These are phyloP conservation scores for Linnemannia exigua DNA, from an alignment of 192 early-diverging fungal genomes.

Conservation along the genomic window DNA sequence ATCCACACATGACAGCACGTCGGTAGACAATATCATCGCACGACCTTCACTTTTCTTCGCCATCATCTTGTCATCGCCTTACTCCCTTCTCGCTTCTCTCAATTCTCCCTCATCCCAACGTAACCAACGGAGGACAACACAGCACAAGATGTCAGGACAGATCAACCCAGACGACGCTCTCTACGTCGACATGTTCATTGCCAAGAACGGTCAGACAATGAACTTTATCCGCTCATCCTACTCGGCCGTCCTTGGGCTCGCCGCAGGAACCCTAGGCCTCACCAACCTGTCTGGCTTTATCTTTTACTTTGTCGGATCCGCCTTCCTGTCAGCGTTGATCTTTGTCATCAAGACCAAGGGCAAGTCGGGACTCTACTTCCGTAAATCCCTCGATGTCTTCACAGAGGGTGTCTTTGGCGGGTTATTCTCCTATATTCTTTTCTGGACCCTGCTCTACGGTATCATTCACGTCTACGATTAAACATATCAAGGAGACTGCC, in stretches of 20 bases:
- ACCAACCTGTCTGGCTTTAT: conserved; percentile 87
- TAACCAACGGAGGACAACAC: background rate
- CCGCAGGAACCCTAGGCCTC: conserved; percentile 91
- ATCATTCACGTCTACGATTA: conserved; percentile 86
- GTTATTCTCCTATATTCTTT: conserved; percentile 78
- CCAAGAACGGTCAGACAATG: conserved; percentile 73
- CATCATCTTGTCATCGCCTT: background rate
- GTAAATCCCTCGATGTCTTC: conserved; percentile 61
- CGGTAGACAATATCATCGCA: background rate
- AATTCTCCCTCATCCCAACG: background rate
- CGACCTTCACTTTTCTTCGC: background rate
- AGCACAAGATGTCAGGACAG: conserved; percentile 35
- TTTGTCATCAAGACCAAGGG: conserved; percentile 71
- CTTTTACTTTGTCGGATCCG: conserved; percentile 82
- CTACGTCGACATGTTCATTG: conserved; percentile 66
- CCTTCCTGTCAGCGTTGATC: conserved; percentile 72
- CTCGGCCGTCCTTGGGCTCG: conserved; percentile 82
- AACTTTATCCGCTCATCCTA: conserved; percentile 77
- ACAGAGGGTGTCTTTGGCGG: conserved; percentile 72
- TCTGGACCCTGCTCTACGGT: conserved; percentile 85
- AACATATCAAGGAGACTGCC: conserved; percentile 1
- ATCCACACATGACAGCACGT: background rate
- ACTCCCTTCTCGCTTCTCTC: background rate
- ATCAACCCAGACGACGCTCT: conserved; percentile 57
- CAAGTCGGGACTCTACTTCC: conserved; percentile 72